phyloP scores from a whole-genome alignment of 768 basidiomycete species.

The Tephrocybe sp. region DNA sequence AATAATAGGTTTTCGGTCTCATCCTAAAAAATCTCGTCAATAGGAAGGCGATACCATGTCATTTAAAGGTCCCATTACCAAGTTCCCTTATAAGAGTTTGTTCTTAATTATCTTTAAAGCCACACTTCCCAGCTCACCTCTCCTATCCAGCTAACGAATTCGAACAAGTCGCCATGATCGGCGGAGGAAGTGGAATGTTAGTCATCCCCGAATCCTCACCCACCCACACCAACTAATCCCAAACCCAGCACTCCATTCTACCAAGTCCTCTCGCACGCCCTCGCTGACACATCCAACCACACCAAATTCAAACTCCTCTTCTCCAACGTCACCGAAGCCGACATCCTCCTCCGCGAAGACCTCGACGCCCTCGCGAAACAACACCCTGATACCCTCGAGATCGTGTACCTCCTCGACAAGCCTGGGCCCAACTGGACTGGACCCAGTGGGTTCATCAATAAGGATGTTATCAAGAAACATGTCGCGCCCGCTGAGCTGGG shows the following conservation, averaged over 20 bases:
- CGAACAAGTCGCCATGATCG: constrained; percentile 84
- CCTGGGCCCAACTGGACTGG: constrained; percentile 58
- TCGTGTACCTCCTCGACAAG: constrained; percentile 87
- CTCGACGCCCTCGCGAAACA: constrained; percentile 68
- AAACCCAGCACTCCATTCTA: constrained; percentile 71
- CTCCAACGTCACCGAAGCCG: constrained; percentile 84
- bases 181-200: constrained; percentile 92
- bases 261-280: constrained; percentile 76
- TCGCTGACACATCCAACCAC: constrained; percentile 72
- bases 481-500: constrained; percentile 59
- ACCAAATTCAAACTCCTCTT: constrained; percentile 94
- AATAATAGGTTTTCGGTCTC: background rate
- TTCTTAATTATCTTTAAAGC: constrained; percentile 1
- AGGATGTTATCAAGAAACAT: constrained; percentile 71
- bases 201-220: constrained; percentile 16
- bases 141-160: constrained; percentile 67
- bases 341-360: constrained; percentile 84
- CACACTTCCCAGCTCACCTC: background rate
- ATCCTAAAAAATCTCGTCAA: background rate
- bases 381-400: constrained; percentile 68
- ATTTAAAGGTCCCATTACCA: constrained; percentile 89
- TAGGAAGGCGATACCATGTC: constrained; percentile 74
- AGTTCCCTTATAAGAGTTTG: constrained; percentile 82
- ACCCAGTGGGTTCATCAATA: constrained; percentile 69
- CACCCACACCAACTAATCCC: background rate